Base-by-base conservation (phyloP, 805 yeast genomes). In the Cyberlindnera veronae region DNA sequence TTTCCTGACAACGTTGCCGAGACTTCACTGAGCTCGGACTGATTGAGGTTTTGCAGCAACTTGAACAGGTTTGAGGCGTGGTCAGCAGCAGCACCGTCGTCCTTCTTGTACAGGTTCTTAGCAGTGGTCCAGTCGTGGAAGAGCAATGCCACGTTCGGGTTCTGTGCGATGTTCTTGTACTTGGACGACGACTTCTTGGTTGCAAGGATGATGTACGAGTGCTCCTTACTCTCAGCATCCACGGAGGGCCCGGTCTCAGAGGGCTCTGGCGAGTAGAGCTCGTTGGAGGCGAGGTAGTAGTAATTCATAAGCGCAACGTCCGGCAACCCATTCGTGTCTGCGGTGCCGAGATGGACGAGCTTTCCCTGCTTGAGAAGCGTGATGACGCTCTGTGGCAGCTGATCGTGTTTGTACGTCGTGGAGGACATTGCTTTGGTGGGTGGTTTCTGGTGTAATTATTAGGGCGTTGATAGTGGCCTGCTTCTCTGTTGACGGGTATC, bases 241-340 rank as follows among this genome's bases (percentile, higher is more conserved):
- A 42, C 29, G 28, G 61, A 55, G 13, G 60, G 41, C 31, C 58
- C 56, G 3, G 46, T 18, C 28, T 45, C 42, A 5, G 48, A 20
- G 4, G 38, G 35, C 8, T 48, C 33, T 4, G 29, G 43, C 0
- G 39, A 27, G 48, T 49, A 70, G 1, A 67, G 55, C 19, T 66
- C 62, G 14, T 58, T 55, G 6, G 71, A 58, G 5, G 71, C 67
- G 16, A 82, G 62, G 58, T 79, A 86, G 4, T 90, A 80, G 62
- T 86, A 91, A 63, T 87, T 91, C 98, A 91, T 91, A 48, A 91
- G 70, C 15, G 93, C 77, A 3, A 89, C 95, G 45, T 90, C 93
- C 6, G 98, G 98, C 32, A 77, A 62, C 32, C 85, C 73, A 8
- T 60, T 46, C 9, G 60, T 59, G 37, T 69, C 67, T 44, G 88